Evolutionary conservation across 768 basidiomycete genomes (phyloP).

Genomic region (Termitomyces sp.): DNA sequence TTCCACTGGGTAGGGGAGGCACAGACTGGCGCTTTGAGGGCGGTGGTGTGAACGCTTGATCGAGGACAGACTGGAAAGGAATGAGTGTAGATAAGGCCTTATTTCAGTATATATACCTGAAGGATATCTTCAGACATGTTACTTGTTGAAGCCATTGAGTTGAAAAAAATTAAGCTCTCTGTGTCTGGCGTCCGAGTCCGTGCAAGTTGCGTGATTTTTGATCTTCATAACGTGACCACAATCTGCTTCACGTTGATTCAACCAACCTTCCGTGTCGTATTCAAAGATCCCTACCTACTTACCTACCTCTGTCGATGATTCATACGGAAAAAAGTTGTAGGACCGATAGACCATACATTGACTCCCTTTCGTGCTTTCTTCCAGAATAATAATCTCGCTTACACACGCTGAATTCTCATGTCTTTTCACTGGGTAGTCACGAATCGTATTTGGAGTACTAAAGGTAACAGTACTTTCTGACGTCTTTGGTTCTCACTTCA

Average conservation of each 20-base stretch:
- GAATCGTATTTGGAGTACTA: neutral
- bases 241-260: no score
- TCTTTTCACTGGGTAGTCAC: neutral
- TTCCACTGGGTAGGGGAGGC: neutral
- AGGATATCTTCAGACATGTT: slow-evolving; percentile 16
- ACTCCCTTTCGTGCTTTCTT: neutral
- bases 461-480: neutral
- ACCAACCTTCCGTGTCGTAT: neutral
- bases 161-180: neutral
- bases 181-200: neutral
- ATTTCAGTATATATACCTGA: slow-evolving; percentile 10
- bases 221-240: slow-evolving; percentile 3
- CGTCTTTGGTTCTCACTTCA: neutral
- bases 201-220: slow-evolving; percentile 3
- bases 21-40: slow-evolving; percentile 21
- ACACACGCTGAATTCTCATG: neutral
- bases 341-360: no score
- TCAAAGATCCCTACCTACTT: no score
- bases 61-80: slow-evolving; percentile 19
- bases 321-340: neutral
- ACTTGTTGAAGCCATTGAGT: slow-evolving; percentile 6
- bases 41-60: slow-evolving; percentile 26
- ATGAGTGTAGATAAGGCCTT: neutral
- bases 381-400: neutral
- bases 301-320: neutral